phyloP scores from a whole-genome alignment of 176 grass and related monocot species.

The Rhynchospora tenuis region DNA sequence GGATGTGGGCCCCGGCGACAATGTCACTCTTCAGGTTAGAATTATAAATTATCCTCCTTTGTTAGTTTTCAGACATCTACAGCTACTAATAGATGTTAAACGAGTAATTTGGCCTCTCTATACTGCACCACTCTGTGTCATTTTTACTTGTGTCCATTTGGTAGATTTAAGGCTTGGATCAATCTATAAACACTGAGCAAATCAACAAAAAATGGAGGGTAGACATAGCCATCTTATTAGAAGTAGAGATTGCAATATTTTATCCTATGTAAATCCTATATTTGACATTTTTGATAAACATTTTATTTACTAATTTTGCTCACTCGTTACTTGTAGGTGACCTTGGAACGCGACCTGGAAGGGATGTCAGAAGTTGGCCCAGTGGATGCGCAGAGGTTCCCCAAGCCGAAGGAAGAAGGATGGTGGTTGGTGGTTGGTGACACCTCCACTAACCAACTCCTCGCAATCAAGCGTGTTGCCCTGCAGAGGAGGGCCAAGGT shows the following conservation, averaged over 20 bases:
- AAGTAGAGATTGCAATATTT: not conserved
- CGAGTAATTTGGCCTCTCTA: not conserved
- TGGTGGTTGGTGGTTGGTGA: constrained; percentile 52
- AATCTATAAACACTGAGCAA: constrained; percentile 1
- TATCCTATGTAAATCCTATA: not conserved
- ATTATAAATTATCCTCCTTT: not conserved
- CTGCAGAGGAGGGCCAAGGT: constrained; percentile 67
- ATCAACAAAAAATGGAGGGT: not conserved
- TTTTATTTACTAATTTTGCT: not conserved
- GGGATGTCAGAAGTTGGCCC: constrained; percentile 54
- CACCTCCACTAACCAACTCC: constrained; percentile 54
- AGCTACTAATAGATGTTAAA: too few species aligned
- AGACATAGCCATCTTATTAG: not conserved
- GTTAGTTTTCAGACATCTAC: not conserved
- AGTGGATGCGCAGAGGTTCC: constrained; percentile 70
- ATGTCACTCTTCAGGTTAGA: constrained; percentile 54
- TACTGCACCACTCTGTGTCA: not conserved
- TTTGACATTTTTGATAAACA: not conserved
- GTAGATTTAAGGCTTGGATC: not conserved
- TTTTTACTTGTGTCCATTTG: not conserved
- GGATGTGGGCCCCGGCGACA: constrained; percentile 48
- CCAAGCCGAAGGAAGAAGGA: constrained; percentile 94
- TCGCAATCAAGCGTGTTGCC: constrained; percentile 79
- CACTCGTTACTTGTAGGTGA: constrained; percentile 31
- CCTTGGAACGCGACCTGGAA: constrained; percentile 67